These are phyloP conservation scores for Cutaneotrichosporon cyanovorans DNA, from an alignment of 1,284 basidiomycete genomes.

Conservation along the genomic window DNA sequence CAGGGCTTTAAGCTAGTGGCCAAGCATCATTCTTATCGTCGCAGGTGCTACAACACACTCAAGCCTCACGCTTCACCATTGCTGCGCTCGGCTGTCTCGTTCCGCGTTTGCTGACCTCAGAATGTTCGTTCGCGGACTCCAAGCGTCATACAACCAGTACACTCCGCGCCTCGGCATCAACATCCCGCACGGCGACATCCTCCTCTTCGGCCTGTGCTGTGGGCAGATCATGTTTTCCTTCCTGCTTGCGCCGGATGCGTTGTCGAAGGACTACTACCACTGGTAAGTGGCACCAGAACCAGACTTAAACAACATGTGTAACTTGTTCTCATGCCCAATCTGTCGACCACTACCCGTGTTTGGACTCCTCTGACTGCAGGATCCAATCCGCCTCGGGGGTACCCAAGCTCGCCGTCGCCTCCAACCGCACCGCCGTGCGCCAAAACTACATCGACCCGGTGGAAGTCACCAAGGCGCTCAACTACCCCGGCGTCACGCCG, in stretches of 20 bases:
- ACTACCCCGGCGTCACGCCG: constrained; percentile 31
- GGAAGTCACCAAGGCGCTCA: constrained; percentile 54
- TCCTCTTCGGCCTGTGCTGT: constrained; percentile 76
- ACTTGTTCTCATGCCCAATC: too few relatives aligned
- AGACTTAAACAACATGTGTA: too few relatives aligned
- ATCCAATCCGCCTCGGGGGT: constrained; percentile 61
- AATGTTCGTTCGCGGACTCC: constrained; percentile 46
- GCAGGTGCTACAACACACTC: too few relatives aligned
- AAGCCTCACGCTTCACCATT: too few relatives aligned
- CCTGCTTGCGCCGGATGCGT: constrained; percentile 71
- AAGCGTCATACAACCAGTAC: constrained; percentile 48
- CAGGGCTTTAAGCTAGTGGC: too few relatives aligned
- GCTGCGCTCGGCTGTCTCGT: too few relatives aligned
- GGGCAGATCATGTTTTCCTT: constrained; percentile 85
- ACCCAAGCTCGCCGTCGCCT: constrained; percentile 54
- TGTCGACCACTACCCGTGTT: too few relatives aligned
- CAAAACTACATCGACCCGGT: constrained; percentile 54
- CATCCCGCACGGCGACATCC: constrained; percentile 75
- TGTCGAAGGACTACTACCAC: constrained; percentile 63
- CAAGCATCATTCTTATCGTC: too few relatives aligned
- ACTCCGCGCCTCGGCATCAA: constrained; percentile 49
- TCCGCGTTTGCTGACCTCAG: constrained; percentile 20
- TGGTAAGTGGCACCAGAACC: constrained; percentile 61
- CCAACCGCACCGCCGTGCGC: constrained; percentile 59
- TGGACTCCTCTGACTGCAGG: too few relatives aligned